phyloP scores from a whole-genome alignment of 257 asterid genomes.

The Primulina huaijiensis region DNA sequence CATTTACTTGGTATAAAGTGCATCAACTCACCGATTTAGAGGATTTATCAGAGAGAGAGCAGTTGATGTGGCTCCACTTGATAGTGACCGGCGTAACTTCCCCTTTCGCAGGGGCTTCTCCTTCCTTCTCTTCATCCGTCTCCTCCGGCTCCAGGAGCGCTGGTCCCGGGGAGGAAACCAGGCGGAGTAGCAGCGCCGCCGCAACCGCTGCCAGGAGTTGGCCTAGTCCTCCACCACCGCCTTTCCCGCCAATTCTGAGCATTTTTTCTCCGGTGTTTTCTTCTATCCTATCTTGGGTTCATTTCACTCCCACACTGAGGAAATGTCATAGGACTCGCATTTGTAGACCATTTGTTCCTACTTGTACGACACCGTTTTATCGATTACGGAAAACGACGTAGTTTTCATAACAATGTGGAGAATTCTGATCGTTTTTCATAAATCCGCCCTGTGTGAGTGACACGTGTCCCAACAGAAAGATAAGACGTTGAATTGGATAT shows the following conservation, averaged over 20 bases:
- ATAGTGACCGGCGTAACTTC: conserved; percentile 67
- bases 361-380: background rate
- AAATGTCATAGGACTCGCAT: too few species aligned
- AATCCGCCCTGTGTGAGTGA: too few species aligned
- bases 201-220: conserved; percentile 80
- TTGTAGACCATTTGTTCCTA: background rate
- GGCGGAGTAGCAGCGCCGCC: conserved; percentile 79
- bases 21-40: conserved; percentile 50
- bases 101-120: conserved; percentile 40
- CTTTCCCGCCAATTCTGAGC: conserved; percentile 67
- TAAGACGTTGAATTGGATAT: too few species aligned
- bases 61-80: conserved; percentile 71
- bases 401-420: too few species aligned
- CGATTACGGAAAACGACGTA: too few species aligned
- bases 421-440: too few species aligned
- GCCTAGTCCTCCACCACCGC: conserved; percentile 64
- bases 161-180: conserved; percentile 67
- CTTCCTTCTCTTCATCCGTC: conserved; percentile 35
- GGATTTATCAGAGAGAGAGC: conserved; percentile 73
- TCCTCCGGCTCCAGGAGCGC: conserved; percentile 42
- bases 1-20: background rate
- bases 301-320: background rate
- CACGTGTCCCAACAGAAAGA: too few species aligned
- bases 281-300: background rate
- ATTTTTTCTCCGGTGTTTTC: conserved; percentile 18